Evolutionary conservation across 352 stramenopile genomes (phyloP).

Genomic region (Globisporangium canariense): DNA sequence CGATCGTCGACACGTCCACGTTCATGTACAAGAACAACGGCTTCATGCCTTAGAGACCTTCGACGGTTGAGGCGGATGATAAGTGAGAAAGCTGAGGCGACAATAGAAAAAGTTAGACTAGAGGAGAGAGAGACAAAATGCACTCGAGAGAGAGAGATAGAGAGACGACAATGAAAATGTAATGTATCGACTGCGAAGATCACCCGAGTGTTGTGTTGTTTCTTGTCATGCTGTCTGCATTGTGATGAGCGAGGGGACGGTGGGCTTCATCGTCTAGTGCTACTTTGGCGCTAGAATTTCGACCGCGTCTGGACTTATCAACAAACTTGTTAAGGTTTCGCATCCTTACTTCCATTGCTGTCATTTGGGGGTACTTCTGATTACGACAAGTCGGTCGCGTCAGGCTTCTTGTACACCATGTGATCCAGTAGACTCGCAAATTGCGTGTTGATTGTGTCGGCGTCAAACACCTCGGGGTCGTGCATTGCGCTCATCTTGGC

Average conservation of each 20-base stretch:
- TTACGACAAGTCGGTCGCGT: background rate
- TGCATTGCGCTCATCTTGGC: conserved; percentile 40
- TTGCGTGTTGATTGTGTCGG: conserved; percentile 40
- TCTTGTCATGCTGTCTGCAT: background rate
- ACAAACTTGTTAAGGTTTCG: background rate
- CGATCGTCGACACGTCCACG: conserved; percentile 58
- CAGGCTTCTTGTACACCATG: conserved; percentile 28
- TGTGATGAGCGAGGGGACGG: background rate
- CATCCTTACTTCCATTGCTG: background rate
- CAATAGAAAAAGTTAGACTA: background rate
- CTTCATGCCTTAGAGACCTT: conserved; percentile 29
- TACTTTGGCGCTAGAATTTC: background rate
- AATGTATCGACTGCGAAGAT: background rate
- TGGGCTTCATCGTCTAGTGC: background rate
- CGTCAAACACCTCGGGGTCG: conserved; percentile 55
- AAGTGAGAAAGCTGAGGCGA: background rate
- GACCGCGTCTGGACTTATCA: background rate
- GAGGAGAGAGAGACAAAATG: background rate
- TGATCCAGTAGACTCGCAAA: conserved; percentile 34
- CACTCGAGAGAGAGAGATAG: background rate
- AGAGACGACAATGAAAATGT: background rate
- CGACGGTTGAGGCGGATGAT: background rate
- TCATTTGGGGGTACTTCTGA: background rate
- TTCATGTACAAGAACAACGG: conserved; percentile 64
- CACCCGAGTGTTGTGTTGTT: background rate